A percentile compares a stretch with the other conserved stretches of the same genome.
phyloP scores from a whole-genome alignment of 106 monocot genomes.

The Cymbidium sinense region DNA sequence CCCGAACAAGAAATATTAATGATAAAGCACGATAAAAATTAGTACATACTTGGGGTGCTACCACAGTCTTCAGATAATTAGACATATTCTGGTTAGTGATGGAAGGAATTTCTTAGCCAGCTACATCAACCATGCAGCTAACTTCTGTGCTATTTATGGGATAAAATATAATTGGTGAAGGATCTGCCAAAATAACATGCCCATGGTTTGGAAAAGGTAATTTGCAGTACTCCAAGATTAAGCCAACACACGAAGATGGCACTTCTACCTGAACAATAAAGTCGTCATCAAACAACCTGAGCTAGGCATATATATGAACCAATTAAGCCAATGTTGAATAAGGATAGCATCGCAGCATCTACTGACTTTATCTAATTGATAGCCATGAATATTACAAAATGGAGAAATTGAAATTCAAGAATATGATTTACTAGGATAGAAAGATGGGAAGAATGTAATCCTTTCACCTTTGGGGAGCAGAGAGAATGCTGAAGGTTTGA shows the following conservation, averaged over 20 bases:
- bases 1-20: too few species aligned
- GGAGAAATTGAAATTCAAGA: background rate
- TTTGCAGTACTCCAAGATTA: constrained; percentile 75
- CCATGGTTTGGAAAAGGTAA: constrained; percentile 83
- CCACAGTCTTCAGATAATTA: constrained; percentile 5
- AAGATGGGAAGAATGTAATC: background rate
- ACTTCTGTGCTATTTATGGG: constrained; percentile 86
- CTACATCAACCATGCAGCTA: constrained; percentile 62
- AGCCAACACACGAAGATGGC: constrained; percentile 64
- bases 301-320: background rate
- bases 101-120: too few species aligned
- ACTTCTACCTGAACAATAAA: constrained; percentile 51
- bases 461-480: constrained; percentile 49
- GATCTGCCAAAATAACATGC: constrained; percentile 78
- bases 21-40: too few species aligned
- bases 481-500: constrained; percentile 53
- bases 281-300: background rate
- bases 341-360: too few species aligned
- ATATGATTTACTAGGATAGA: background rate
- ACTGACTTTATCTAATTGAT: too few species aligned
- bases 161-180: constrained; percentile 86
- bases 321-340: too few species aligned
- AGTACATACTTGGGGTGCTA: constrained; percentile 65
- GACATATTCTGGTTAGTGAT: too few species aligned
- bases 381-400: too few species aligned